A percentile compares a stretch with the other conserved stretches of the same genome.
Evolutionary conservation across 2,329 filamentous ascomycete species (phyloP).

Genomic region (Colletotrichum cordylinicola): DNA sequence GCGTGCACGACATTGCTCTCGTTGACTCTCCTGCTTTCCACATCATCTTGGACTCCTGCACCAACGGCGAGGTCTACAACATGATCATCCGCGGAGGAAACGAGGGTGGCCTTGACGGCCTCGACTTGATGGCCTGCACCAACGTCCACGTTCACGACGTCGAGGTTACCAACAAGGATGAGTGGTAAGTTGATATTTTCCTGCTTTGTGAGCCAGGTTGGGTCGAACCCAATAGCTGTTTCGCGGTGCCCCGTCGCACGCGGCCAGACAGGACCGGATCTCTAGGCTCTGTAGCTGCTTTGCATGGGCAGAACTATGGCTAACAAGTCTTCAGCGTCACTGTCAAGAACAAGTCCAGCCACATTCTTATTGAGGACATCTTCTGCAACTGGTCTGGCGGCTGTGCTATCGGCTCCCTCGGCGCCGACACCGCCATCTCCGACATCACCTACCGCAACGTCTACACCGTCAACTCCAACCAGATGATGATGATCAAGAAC

Average conservation of each 20-base stretch:
- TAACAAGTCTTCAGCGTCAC: background rate
- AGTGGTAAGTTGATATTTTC: conserved; percentile 55
- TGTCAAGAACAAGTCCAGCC: conserved; percentile 46
- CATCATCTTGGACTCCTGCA: conserved; percentile 50
- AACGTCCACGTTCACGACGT: conserved; percentile 66
- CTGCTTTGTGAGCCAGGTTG: conserved; percentile 24
- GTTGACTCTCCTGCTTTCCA: conserved; percentile 56
- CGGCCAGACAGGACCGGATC: background rate
- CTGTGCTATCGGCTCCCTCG: conserved; percentile 63
- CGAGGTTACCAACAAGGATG: conserved; percentile 67
- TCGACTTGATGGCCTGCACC: conserved; percentile 54
- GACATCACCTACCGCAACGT: conserved; percentile 60
- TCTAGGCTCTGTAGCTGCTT: background rate
- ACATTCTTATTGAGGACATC: conserved; percentile 64
- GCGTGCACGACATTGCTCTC: conserved; percentile 52
- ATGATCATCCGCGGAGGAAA: conserved; percentile 57
- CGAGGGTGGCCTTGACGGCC: conserved; percentile 58
- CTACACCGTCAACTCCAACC: conserved; percentile 64
- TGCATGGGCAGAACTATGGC: background rate
- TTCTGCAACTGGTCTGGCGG: conserved; percentile 69
- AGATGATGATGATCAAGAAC: conserved; percentile 69
- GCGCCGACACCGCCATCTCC: conserved; percentile 52
- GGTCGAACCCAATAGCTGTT: background rate
- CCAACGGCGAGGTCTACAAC: conserved; percentile 59
- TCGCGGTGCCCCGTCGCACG: background rate